Percentiles rank a stretch among this genome's conserved stretches.
Evolutionary conservation across 2,329 filamentous ascomycete species (phyloP).

Genomic region (Diaporthe australafricana): DNA sequence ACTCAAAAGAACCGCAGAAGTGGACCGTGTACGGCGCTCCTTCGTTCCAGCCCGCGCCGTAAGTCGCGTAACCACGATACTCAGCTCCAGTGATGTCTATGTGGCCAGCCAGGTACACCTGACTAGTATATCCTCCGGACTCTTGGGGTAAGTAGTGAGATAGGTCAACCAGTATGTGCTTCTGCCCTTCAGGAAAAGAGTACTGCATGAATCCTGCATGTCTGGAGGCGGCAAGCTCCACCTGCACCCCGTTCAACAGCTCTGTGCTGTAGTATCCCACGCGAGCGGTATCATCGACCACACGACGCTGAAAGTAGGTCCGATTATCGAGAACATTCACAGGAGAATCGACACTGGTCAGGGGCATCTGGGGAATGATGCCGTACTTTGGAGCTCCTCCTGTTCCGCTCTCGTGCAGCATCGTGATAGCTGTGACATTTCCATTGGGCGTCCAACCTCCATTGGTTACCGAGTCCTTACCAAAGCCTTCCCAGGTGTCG

Average conservation of each 20-base stretch:
- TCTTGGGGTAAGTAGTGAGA: constrained; percentile 60
- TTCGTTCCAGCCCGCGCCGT: constrained; percentile 57
- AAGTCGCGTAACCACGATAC: constrained; percentile 60
- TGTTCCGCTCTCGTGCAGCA: constrained; percentile 68
- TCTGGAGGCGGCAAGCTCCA: constrained; percentile 60
- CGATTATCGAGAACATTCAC: constrained; percentile 60
- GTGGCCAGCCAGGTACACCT: constrained; percentile 51
- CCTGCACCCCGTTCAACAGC: constrained; percentile 59
- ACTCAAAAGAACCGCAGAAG: constrained; percentile 57
- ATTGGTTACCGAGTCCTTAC: constrained; percentile 44
- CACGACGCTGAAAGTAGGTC: constrained; percentile 58
- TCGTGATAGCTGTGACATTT: constrained; percentile 60
- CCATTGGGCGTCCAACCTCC: constrained; percentile 54
- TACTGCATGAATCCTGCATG: constrained; percentile 66
- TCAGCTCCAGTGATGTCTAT: constrained; percentile 45
- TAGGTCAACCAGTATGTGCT: constrained; percentile 58
- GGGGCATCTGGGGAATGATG: constrained; percentile 61
- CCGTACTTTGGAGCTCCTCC: constrained; percentile 71
- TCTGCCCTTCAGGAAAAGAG: constrained; percentile 56
- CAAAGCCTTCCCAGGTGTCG: constrained; percentile 48
- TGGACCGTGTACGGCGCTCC: constrained; percentile 56
- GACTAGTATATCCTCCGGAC: constrained; percentile 54
- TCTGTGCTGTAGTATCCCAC: constrained; percentile 66
- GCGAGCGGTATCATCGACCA: constrained; percentile 53
- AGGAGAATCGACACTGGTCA: constrained; percentile 52